phyloP scores from a whole-genome alignment of 2,329 filamentous ascomycete species.

The Pseudofabraea citricarpa region DNA sequence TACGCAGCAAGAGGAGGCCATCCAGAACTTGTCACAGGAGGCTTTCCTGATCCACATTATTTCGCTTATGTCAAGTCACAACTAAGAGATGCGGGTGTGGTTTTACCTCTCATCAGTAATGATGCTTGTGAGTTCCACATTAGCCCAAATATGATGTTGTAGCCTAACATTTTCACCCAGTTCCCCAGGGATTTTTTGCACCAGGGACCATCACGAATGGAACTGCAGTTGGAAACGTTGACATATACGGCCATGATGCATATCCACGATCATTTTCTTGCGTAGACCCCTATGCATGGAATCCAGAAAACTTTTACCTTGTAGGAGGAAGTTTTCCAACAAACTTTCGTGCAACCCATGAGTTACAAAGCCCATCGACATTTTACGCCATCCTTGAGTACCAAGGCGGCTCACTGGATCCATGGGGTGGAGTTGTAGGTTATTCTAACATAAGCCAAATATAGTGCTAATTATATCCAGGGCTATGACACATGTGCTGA shows the following conservation, averaged over 20 bases:
- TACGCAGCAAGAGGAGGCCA: too few species aligned
- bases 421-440: too few species aligned
- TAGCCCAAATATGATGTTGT: too few species aligned
- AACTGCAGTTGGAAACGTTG: constrained; percentile 8
- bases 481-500: constrained; percentile 47
- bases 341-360: constrained; percentile 45
- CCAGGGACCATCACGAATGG: constrained; percentile 4
- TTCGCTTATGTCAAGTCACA: constrained; percentile 36
- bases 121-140: constrained; percentile 51
- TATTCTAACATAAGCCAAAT: too few species aligned
- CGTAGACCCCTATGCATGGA: constrained; percentile 2
- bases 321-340: constrained; percentile 33
- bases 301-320: too few species aligned
- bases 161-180: too few species aligned
- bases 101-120: constrained; percentile 70
- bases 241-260: constrained; percentile 27
- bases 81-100: constrained; percentile 59
- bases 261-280: constrained; percentile 27
- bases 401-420: constrained; percentile 33
- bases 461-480: too few species aligned
- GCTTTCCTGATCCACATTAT: constrained; percentile 32
- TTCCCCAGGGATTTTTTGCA: constrained; percentile 6
- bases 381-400: constrained; percentile 58
- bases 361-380: constrained; percentile 54
- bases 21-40: too few species aligned